These are phyloP conservation scores for Candida nanaspora DNA, from an alignment of 805 yeast genomes.

Conservation along the genomic window DNA sequence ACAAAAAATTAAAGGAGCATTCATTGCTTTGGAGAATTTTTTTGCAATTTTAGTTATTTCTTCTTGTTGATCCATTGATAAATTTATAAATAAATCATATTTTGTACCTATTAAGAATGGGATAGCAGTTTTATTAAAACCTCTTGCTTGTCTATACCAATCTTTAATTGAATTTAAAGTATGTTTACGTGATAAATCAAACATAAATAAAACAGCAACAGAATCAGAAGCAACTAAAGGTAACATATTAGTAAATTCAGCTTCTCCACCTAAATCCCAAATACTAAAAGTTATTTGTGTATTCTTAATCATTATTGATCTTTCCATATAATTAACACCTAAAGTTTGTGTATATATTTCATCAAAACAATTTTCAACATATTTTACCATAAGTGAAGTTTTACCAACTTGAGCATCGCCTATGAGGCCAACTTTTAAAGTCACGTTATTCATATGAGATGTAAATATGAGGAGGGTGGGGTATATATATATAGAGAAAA, in stretches of 20 bases:
- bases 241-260: conserved; percentile 91
- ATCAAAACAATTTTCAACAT: conserved; percentile 91
- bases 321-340: conserved; percentile 94
- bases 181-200: conserved; percentile 80
- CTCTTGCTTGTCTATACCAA: conserved; percentile 91
- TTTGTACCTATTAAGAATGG: conserved; percentile 92
- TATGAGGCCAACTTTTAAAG: conserved; percentile 81
- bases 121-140: conserved; percentile 83
- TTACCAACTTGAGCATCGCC: conserved; percentile 97
- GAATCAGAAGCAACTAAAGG: conserved; percentile 91
- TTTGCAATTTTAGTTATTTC: conserved; percentile 79
- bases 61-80: conserved; percentile 73
- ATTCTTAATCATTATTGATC: conserved; percentile 72
- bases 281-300: conserved; percentile 87
- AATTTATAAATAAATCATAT: conserved; percentile 77
- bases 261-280: conserved; percentile 96
- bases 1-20: conserved; percentile 74
- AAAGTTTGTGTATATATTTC: conserved; percentile 89
- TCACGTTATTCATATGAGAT: conserved; percentile 33
- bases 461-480: too few species aligned
- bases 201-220: conserved; percentile 83
- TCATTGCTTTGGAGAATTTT: conserved; percentile 84
- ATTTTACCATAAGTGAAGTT: conserved; percentile 93
- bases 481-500: too few species aligned
- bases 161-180: conserved; percentile 85